These are phyloP conservation scores for Ramalina intermedia DNA, from an alignment of 495 filamentous ascomycete genomes.

Conservation along the genomic window DNA sequence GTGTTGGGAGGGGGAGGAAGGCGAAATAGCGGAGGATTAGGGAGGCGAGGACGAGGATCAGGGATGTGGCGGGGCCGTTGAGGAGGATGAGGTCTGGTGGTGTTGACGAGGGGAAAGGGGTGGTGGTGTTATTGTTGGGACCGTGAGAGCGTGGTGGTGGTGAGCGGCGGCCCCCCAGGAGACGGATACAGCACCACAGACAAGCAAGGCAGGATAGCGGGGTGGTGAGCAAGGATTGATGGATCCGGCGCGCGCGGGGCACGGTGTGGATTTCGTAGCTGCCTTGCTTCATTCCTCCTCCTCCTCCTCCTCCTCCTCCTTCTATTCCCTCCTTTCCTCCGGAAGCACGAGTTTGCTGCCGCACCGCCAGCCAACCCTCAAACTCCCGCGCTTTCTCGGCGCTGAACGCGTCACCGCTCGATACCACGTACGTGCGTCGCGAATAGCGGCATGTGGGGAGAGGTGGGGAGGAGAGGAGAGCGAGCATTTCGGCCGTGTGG, in stretches of 20 bases:
- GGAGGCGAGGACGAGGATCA: slow-evolving; percentile 60
- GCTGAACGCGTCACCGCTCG: slow-evolving; percentile 62
- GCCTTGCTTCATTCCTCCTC: background rate
- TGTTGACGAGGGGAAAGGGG: too few species aligned
- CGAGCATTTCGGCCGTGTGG: slow-evolving; percentile 88
- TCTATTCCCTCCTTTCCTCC: too few species aligned
- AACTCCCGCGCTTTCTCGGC: slow-evolving; percentile 47
- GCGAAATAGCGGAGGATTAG: slow-evolving; percentile 49
- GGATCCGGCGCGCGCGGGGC: slow-evolving; percentile 57
- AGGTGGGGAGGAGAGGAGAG: slow-evolving; percentile 44
- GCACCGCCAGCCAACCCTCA: slow-evolving; percentile 25
- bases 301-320: too few species aligned
- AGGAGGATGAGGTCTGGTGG: slow-evolving; percentile 53
- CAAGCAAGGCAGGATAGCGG: slow-evolving; percentile 44
- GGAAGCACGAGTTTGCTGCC: background rate
- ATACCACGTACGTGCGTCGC: slow-evolving; percentile 71
- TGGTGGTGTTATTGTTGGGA: slow-evolving; percentile 10
- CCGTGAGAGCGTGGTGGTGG: slow-evolving; percentile 6
- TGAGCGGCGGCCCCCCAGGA: slow-evolving; percentile 24
- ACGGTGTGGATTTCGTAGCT: slow-evolving; percentile 45
- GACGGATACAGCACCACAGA: slow-evolving; percentile 31
- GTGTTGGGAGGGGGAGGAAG: slow-evolving; percentile 17
- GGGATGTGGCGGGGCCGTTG: slow-evolving; percentile 79
- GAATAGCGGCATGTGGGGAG: slow-evolving; percentile 35
- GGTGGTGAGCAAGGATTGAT: slow-evolving; percentile 60